Evolutionary conservation across 768 basidiomycete genomes (phyloP).

Genomic region (Kockovaella imperatae): DNA sequence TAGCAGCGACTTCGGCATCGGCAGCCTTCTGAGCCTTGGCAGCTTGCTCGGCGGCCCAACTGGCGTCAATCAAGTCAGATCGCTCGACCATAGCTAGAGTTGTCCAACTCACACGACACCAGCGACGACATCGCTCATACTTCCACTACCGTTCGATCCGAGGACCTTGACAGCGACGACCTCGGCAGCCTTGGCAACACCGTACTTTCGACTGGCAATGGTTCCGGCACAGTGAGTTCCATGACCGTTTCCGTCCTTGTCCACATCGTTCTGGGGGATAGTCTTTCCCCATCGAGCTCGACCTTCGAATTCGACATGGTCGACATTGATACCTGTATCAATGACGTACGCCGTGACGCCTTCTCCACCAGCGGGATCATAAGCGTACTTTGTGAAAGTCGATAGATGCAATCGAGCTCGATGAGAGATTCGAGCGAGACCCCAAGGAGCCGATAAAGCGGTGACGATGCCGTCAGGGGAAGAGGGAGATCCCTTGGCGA

Average conservation of each 20-base stretch:
- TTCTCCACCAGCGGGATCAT: slow-evolving; percentile 64
- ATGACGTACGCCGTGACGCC: slow-evolving; percentile 76
- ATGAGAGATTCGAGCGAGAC: slow-evolving; percentile 91
- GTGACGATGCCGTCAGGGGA: slow-evolving; percentile 18
- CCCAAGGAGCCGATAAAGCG: slow-evolving; percentile 51
- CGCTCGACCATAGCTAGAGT: not conserved
- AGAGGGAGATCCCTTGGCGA: slow-evolving; percentile 1
- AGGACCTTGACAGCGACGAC: slow-evolving; percentile 51
- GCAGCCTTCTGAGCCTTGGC: slow-evolving; percentile 56
- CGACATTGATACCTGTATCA: slow-evolving; percentile 61
- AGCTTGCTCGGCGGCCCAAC: slow-evolving; percentile 58
- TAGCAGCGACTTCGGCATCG: slow-evolving; percentile 58
- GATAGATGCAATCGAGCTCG: slow-evolving; percentile 62
- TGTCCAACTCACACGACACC: slow-evolving; percentile 59
- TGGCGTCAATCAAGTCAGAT: slow-evolving; percentile 6
- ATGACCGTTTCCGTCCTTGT: slow-evolving; percentile 91
- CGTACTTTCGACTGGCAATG: slow-evolving; percentile 85
- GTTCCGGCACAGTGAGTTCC: slow-evolving; percentile 92
- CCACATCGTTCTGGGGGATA: slow-evolving; percentile 70
- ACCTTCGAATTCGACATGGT: slow-evolving; percentile 78
- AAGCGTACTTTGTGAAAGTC: slow-evolving; percentile 78
- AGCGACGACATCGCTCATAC: slow-evolving; percentile 85
- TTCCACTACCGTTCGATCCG: slow-evolving; percentile 86
- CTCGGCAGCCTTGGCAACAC: slow-evolving; percentile 89
- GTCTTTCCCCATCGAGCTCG: slow-evolving; percentile 75